A percentile compares a stretch with the other conserved stretches of the same genome.
Evolutionary conservation across 306 rosid species (phyloP).

Genomic region (Glycine latifolia): DNA sequence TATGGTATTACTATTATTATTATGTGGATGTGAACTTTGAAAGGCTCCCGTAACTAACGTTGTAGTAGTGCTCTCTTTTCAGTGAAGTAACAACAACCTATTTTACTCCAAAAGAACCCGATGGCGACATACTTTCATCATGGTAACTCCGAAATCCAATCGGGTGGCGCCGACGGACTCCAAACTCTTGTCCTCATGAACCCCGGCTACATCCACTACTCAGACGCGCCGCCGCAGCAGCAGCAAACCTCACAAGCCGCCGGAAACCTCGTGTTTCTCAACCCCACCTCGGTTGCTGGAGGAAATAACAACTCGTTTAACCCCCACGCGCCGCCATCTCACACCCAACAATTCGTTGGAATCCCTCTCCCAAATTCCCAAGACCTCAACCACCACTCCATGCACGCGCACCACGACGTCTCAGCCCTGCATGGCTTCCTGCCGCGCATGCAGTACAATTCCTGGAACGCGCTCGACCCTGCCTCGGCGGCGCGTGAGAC

Average conservation of each 20-base stretch:
- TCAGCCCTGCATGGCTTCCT: conserved; percentile 85
- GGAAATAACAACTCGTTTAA: conserved; percentile 48
- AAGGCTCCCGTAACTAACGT: conserved; percentile 53
- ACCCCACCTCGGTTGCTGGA: conserved; percentile 47
- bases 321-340: conserved; percentile 78
- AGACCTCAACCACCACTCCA: conserved; percentile 61
- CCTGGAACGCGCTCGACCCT: conserved; percentile 73
- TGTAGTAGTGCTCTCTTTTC: conserved; percentile 49
- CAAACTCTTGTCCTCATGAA: conserved; percentile 96
- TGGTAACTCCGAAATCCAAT: conserved; percentile 86
- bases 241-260: conserved; percentile 43
- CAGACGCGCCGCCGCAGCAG: conserved; percentile 70
- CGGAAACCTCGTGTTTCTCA: conserved; percentile 63
- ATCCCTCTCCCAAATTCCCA: conserved; percentile 65
- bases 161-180: conserved; percentile 67
- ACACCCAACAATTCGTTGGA: conserved; percentile 79
- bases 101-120: conserved; percentile 50
- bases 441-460: conserved; percentile 76
- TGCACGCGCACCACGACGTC: conserved; percentile 66
- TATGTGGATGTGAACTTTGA: conserved; percentile 47
- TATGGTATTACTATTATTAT: not conserved
- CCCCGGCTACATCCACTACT: conserved; percentile 81
- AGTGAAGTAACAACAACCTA: conserved; percentile 50
- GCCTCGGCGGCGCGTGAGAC: conserved; percentile 78
- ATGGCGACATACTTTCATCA: conserved; percentile 99